Evolutionary conservation across 306 rosid genomes (phyloP), one percentile per base, ranked within the genome.

Genomic region (Quercus dentata): DNA sequence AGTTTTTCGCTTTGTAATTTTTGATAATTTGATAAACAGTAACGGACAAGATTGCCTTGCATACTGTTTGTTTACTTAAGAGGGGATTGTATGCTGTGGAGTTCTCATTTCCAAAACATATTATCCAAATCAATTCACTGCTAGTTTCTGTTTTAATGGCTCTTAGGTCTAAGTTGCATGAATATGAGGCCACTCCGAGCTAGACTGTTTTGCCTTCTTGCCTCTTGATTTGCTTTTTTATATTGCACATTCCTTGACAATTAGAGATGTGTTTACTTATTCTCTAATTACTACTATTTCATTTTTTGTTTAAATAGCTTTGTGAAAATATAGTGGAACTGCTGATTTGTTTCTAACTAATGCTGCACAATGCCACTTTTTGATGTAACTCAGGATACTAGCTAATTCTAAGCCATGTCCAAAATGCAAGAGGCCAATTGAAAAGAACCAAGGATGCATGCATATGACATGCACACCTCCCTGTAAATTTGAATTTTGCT

Each of bases 381-480:
- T 74, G 56, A 69, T 68, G 56, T 74, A 56, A 44, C 78, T 69
- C 86, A 88, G 91, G 98, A 94, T 94, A 62, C 91, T 94, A 58
- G 97, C 92, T 25, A 90, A 92, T 80, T 90, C 98, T 74, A 92
- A 94, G 87, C 92, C 98, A 5, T 94, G 98, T 79, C 98, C 98
- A 35, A 86, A 92, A 79, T 94, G 98, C 94, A 90, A 90, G 92
- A 85, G 95, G 56, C 91, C 97, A 4, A 94, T 94, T 68, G 98
- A 94, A 82, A 94, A 94, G 77, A 88, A 88, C 85, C 94, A 86
- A 62, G 98, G 98, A 14, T 94, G 98, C 83, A 94, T 89, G 91
- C 98, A 94, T 83, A 94, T 94, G 95, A 90, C 90, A 33, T 94
- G 98, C 75, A 88, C 91, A 11, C 91, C 92, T 19, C 98, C 98